Percentiles rank a stretch among this genome's conserved stretches.
phyloP scores from a whole-genome alignment of 2,329 filamentous ascomycete species.

The Colletotrichum viniferum region DNA sequence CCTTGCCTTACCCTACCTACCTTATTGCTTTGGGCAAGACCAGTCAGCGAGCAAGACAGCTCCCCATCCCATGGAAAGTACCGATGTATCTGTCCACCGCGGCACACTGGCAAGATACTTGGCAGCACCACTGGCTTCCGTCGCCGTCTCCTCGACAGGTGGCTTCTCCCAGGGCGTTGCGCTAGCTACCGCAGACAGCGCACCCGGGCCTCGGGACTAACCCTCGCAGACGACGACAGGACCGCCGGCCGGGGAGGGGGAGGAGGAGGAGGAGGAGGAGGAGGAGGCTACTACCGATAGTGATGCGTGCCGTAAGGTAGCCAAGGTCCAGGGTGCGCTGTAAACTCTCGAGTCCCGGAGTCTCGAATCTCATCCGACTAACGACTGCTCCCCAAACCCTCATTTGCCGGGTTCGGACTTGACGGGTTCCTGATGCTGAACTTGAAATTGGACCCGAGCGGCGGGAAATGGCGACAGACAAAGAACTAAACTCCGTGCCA shows the following conservation, averaged over 20 bases:
- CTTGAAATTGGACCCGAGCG: conserved; percentile 4
- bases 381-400: not conserved
- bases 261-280: not conserved
- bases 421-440: not conserved
- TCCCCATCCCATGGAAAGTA: not conserved
- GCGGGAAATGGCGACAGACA: not conserved
- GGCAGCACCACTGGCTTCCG: not conserved
- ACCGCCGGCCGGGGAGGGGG: too few species aligned
- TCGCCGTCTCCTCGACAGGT: not conserved
- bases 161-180: not conserved
- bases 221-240: not conserved
- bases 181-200: not conserved
- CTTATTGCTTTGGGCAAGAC: not conserved
- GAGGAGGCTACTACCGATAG: not conserved
- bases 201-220: not conserved
- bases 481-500: not conserved
- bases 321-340: not conserved
- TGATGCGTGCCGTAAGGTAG: too few species aligned
- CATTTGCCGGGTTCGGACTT: conserved; percentile 5
- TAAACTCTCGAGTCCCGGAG: not conserved
- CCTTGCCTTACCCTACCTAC: not conserved
- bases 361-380: not conserved
- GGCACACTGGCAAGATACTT: not conserved
- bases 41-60: not conserved
- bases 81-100: not conserved